Evolutionary conservation across 2,329 filamentous ascomycete species (phyloP), one percentile per base, ranked within the genome.

Genomic region (Fusarium sp.): DNA sequence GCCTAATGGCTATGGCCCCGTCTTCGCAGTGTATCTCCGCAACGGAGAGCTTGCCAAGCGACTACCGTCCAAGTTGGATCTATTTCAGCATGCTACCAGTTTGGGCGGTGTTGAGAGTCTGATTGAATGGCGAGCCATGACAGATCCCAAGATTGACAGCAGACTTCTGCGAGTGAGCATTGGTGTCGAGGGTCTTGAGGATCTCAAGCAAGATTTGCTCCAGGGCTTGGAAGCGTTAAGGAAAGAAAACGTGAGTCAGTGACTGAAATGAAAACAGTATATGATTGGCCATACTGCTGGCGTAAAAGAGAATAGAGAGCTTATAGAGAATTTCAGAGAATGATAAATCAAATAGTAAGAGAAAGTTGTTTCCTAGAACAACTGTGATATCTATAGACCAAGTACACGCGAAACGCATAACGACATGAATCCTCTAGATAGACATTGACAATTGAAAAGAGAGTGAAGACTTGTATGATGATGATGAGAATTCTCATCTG

Each of bases 51-150:
- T 86, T 50, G 94, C 96, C 5, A 86, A 84, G 68, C 78, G 82
- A 28, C 79, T 99, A 66, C 96, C 96, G 5, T 91, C 90, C 74
- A 91, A 92, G 77, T 80, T 98, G 76, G 76, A 83, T 4, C 85
- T 97, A 43, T 98, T 98, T 82, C 93, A 97, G 72, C 96, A 99
- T 79, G 96, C 96, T 7, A 99, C 96, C 4, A 96, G 92, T 77
- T 80, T 98, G 26, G 96, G 96, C 4, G 95, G 96, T 6, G 93
- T 98, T 11, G 96, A 98, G 85, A 96, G 93, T 74, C 80, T 98
- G 82, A 94, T 99, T 71, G 96, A 99, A 85, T 99, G 96, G 96
- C 85, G 96, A 60, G 88, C 91, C 46, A 96, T 99, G 93, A 90
- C 89, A 60, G 96, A 99, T 82, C 73, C 79, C 4, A 83, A 77